Base-by-base conservation (phyloP, 2,329 filamentous ascomycete species). In the Grosmannia huntii region DNA sequence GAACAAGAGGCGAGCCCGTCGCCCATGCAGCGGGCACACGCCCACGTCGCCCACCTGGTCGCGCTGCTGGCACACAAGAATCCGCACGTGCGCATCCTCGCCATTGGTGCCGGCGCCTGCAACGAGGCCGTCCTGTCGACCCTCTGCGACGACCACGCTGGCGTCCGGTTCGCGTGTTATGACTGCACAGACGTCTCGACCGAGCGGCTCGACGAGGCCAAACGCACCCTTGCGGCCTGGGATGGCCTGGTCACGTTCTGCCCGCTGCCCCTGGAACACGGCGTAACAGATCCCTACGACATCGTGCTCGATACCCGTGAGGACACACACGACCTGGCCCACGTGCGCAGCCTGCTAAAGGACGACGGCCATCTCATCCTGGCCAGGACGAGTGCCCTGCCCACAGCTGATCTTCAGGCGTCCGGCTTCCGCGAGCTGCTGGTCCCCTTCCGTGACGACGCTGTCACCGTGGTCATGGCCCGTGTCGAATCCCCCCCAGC, bases 331-430 rank as follows among this genome's bases (percentile, higher is more conserved):
- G 69, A 69, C 1, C 57, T 70, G 67, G 25, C 58, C 7, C 68
- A 72, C 58, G 66, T 69, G 4, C 66, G 71, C 27, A 64, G 62
- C 14, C 61, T 75, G 10, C 59, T 73, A 0, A 69, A 68, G 16
- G 70, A 74, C 0, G 72, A 70, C 4, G 76, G 76, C 0, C 70
- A 71, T 52, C 64, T 79, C 28, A 64, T 68, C 14, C 64, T 67
- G 41, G 57, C 70, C 51, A 31, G 57, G 7, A 59, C 53, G 28
- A n/a, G n/a, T n/a, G n/a, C n/a, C n/a, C n/a, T n/a, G n/a, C n/a
- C n/a, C n/a, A n/a, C n/a, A n/a, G n/a, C n/a, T n/a, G n/a, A n/a
- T n/a, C n/a, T n/a, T n/a, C n/a, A n/a, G n/a, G n/a, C n/a, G n/a
- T n/a, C n/a, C n/a, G n/a, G n/a, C n/a, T n/a, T n/a, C n/a, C n/a